Conservation (phyloP, 2,329 filamentous ascomycete genomes). For the Zymoseptoria tritici region DNA sequence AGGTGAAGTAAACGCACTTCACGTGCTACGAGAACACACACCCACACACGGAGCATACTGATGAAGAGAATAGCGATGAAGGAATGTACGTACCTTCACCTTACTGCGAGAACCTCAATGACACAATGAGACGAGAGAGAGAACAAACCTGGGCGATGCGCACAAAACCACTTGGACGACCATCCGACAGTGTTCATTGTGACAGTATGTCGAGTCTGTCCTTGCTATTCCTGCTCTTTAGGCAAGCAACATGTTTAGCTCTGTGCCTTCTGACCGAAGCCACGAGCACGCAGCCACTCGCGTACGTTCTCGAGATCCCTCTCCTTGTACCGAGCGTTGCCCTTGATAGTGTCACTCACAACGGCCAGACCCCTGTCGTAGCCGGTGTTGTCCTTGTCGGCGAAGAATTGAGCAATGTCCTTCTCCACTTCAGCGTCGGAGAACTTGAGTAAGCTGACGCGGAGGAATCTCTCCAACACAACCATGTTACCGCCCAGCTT, state of each 20-base stretch:
- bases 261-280: slow-evolving; percentile 39
- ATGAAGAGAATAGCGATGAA: too few relatives aligned
- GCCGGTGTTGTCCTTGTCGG: slow-evolving; percentile 72
- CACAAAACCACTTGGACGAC: not conserved
- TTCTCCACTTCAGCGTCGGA: slow-evolving; percentile 59
- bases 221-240: not conserved
- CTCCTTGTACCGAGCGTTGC: slow-evolving; percentile 72
- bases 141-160: not conserved
- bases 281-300: slow-evolving; percentile 67
- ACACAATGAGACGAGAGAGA: not conserved
- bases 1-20: not conserved
- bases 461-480: slow-evolving; percentile 81
- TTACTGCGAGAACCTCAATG: not conserved
- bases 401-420: slow-evolving; percentile 81
- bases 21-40: not conserved
- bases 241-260: not conserved
- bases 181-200: not conserved
- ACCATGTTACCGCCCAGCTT: slow-evolving; percentile 76
- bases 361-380: slow-evolving; percentile 83
- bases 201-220: not conserved
- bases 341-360: slow-evolving; percentile 76
- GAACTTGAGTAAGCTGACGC: slow-evolving; percentile 70
- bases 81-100: too few relatives aligned
- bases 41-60: too few relatives aligned
- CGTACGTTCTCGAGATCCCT: slow-evolving; percentile 65